phyloP scores from a whole-genome alignment of 148 eudicot genomes.

The Selenicereus undatus region DNA sequence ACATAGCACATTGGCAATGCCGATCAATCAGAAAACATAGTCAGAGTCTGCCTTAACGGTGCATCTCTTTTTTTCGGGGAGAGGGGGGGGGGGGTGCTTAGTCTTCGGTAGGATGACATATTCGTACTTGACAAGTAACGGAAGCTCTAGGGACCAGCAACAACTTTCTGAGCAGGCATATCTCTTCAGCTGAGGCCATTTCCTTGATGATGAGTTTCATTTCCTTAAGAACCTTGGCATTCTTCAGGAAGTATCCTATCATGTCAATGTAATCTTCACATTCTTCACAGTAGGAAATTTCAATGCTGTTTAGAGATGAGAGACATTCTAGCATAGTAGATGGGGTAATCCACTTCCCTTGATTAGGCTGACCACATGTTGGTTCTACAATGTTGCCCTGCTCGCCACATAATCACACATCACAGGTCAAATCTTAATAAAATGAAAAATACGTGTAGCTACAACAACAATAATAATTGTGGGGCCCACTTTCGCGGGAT shows the following conservation, averaged over 20 bases:
- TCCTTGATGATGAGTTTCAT: not conserved
- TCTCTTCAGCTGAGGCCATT: not conserved
- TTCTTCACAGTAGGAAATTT: not conserved
- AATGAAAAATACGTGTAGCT: not conserved
- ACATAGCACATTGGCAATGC: no score
- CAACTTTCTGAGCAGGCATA: not conserved
- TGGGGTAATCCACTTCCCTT: not conserved
- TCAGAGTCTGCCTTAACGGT: not conserved
- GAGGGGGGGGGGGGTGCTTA: not conserved
- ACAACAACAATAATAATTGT: no score
- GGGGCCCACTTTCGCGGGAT: no score
- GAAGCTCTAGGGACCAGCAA: not conserved
- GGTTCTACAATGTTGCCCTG: not conserved
- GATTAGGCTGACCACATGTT: not conserved
- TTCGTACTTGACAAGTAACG: not conserved
- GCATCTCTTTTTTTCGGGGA: not conserved
- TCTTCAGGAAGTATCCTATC: not conserved
- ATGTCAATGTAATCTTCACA: not conserved
- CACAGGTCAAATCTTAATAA: not conserved
- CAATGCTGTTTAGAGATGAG: not conserved
- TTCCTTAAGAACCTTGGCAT: not conserved
- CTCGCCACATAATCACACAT: not conserved
- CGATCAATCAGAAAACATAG: not conserved
- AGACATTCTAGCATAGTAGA: not conserved
- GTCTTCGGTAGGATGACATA: not conserved